Conservation (phyloP, 1,284 basidiomycete genomes). For the Bjerkandera adusta region DNA sequence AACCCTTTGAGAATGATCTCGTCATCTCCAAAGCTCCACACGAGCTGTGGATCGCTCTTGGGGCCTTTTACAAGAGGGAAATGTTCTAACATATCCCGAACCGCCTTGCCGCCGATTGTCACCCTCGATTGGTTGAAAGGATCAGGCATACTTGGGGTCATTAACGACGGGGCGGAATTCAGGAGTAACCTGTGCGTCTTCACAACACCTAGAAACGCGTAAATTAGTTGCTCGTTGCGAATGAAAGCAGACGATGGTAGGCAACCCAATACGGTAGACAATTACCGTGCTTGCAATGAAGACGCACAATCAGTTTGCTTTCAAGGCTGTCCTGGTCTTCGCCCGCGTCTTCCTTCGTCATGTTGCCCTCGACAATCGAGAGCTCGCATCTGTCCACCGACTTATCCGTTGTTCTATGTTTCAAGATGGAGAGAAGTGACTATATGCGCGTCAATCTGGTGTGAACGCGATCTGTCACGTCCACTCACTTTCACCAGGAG, state of each 20-base stretch:
- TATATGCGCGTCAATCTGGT: slow-evolving; percentile 27
- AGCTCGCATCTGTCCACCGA: slow-evolving; percentile 73
- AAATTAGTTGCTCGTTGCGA: slow-evolving; percentile 4
- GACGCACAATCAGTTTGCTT: slow-evolving; percentile 64
- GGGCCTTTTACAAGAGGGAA: slow-evolving; percentile 60
- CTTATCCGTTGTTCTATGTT: slow-evolving; percentile 71
- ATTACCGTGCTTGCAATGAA: slow-evolving; percentile 80
- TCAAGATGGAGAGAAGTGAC: slow-evolving; percentile 71
- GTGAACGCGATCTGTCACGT: slow-evolving; percentile 12
- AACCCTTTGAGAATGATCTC: slow-evolving; percentile 69
- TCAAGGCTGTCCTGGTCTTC: slow-evolving; percentile 64
- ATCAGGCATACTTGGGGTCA: slow-evolving; percentile 60
- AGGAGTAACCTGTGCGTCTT: slow-evolving; percentile 76
- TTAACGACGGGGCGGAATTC: slow-evolving; percentile 50
- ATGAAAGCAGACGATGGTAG: slow-evolving; percentile 6
- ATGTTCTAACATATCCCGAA: slow-evolving; percentile 79
- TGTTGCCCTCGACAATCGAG: slow-evolving; percentile 55
- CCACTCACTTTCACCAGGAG: slow-evolving; percentile 64
- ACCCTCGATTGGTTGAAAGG: slow-evolving; percentile 57
- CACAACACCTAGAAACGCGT: slow-evolving; percentile 70
- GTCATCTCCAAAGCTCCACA: slow-evolving; percentile 68
- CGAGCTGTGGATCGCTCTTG: slow-evolving; percentile 71
- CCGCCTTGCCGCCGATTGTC: slow-evolving; percentile 63
- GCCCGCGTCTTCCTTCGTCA: slow-evolving; percentile 33
- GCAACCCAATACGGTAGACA: slow-evolving; percentile 7